Conservation (phyloP, 2,329 filamentous ascomycete species). For the Aspergillus tamarii region DNA sequence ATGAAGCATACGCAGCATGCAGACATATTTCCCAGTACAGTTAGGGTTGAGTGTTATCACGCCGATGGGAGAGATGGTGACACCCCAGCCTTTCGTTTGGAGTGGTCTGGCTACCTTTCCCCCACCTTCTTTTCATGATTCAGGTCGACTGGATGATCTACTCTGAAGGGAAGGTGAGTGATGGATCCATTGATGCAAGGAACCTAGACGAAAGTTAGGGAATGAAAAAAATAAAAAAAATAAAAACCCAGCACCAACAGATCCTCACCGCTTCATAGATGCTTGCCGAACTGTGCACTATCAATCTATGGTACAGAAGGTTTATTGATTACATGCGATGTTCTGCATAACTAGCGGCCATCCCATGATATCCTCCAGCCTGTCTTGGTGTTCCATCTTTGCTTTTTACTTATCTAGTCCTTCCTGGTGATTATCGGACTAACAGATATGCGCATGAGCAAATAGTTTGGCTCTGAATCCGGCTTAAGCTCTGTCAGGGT, state of each 20-base stretch:
- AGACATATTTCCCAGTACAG: neutral
- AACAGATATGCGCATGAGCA: neutral
- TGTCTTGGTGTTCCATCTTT: neutral
- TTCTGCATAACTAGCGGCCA: conserved; percentile 2
- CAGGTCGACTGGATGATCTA: neutral
- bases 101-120: conserved; percentile 1
- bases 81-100: conserved; percentile 6
- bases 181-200: no score
- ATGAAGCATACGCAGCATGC: neutral
- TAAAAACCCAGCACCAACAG: neutral
- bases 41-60: conserved; percentile 7
- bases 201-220: neutral
- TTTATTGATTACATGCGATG: conserved; percentile 6
- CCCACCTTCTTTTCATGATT: neutral
- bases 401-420: neutral
- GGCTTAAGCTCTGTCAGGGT: neutral
- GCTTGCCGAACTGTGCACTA: conserved; percentile 3
- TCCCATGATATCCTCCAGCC: neutral
- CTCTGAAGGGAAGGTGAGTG: neutral
- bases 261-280: conserved; percentile 11
- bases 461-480: neutral
- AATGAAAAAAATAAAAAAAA: neutral
- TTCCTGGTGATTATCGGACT: neutral
- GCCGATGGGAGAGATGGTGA: conserved; percentile 4
- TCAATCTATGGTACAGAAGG: conserved; percentile 7